Conservation (phyloP, 2,329 filamentous ascomycete species). For the Xylariomycetidae sp. region DNA sequence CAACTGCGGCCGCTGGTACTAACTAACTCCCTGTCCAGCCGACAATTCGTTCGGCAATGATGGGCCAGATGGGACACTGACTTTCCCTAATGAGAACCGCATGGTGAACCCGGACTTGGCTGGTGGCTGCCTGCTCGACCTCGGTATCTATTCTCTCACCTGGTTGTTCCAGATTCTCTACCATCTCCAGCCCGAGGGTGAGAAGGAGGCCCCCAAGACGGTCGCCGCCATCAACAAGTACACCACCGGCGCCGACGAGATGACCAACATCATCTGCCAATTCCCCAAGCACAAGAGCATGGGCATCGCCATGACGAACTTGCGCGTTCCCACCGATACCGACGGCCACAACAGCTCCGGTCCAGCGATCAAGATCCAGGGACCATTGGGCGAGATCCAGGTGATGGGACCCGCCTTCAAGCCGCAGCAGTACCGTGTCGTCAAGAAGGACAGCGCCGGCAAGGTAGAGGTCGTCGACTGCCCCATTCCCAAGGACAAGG, state of each 20-base stretch:
- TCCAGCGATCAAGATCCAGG: conserved; percentile 73
- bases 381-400: conserved; percentile 75
- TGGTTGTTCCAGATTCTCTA: conserved; percentile 91
- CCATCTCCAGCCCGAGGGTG: conserved; percentile 63
- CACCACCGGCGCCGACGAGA: conserved; percentile 68
- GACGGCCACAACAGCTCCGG: conserved; percentile 53
- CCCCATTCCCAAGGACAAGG: conserved; percentile 45
- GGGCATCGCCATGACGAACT: conserved; percentile 63
- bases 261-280: conserved; percentile 68
- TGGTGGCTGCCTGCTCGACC: conserved; percentile 74
- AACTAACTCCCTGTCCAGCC: conserved; percentile 27
- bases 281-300: conserved; percentile 66
- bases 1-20: neutral
- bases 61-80: conserved; percentile 49
- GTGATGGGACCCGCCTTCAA: conserved; percentile 66
- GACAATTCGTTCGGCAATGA: conserved; percentile 57
- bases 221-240: conserved; percentile 66
- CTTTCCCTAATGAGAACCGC: conserved; percentile 57
- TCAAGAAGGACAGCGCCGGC: conserved; percentile 45
- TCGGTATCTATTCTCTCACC: conserved; percentile 83
- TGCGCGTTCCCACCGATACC: conserved; percentile 57
- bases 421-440: conserved; percentile 59
- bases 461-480: conserved; percentile 46
- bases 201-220: conserved; percentile 64
- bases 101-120: conserved; percentile 80